Conservation (phyloP, 2,329 filamentous ascomycete species). For the Ploettnerulaceae sp. region DNA sequence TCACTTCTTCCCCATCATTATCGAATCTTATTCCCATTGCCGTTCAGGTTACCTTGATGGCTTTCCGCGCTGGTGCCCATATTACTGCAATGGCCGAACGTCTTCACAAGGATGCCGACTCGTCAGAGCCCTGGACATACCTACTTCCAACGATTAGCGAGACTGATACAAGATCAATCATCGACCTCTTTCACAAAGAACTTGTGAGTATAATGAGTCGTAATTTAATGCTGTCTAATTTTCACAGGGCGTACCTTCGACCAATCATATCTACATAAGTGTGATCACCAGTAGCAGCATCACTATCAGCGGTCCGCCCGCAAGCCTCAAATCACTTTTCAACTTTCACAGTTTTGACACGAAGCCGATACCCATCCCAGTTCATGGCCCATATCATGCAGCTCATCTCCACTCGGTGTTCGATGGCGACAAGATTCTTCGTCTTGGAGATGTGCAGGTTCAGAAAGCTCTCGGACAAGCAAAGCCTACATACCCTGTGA, state of each 20-base stretch:
- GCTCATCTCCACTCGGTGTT: constrained; percentile 44
- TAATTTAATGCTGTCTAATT: constrained; percentile 8
- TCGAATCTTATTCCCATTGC: constrained; percentile 57
- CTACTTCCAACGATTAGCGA: constrained; percentile 55
- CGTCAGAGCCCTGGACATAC: constrained; percentile 60
- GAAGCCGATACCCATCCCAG: constrained; percentile 45
- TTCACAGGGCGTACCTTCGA: constrained; percentile 39
- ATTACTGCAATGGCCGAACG: constrained; percentile 19
- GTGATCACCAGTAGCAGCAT: constrained; percentile 45
- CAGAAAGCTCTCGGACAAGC: constrained; percentile 39
- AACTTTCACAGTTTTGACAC: constrained; percentile 38
- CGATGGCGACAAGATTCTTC: constrained; percentile 44
- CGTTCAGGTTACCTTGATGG: constrained; percentile 59
- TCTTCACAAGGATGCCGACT: constrained; percentile 32
- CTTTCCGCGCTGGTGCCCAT: constrained; percentile 46
- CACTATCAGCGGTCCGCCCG: constrained; percentile 51
- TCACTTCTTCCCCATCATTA: constrained; percentile 58
- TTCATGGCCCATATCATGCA: constrained; percentile 55
- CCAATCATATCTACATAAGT: constrained; percentile 50
- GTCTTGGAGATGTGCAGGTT: constrained; percentile 39
- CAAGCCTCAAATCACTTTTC: constrained; percentile 42
- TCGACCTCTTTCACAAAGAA: constrained; percentile 53
- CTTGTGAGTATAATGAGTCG: constrained; percentile 38
- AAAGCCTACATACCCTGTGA: constrained; percentile 43
- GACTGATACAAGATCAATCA: constrained; percentile 44